Evolutionary conservation across 148 eudicot species (phyloP), one percentile per base, ranked within the genome.

Genomic region (Pharnaceum exiguum): DNA sequence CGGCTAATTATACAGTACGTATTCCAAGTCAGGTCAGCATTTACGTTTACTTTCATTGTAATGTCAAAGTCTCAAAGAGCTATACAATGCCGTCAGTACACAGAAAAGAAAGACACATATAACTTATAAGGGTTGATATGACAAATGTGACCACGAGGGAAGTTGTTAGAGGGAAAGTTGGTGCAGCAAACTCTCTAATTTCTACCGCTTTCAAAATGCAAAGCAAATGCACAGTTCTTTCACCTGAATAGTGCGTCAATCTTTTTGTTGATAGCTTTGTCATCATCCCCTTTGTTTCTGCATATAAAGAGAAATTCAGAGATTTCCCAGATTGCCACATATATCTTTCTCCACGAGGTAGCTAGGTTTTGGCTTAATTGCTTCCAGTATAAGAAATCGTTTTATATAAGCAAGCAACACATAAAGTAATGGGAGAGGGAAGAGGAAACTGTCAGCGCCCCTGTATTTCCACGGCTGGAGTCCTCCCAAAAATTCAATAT

Each of bases 101-200:
- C 17, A 36, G 46, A 58, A 43, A 18, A 70, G 60, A 65, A 60
- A 40, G 58, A 66, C 67, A 33, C 22, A 57, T 30, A 32, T 5
- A 26, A 59, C n/a, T 33, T 25, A 15, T 35, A 27, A 36, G 22
- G 63, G 24, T 10, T 26, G 48, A 57, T 57, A 57, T 37, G 56
- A 66, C 57, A 57, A 31, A 52, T 39, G 74, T 81, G 88, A 82
- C 80, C 60, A 46, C 39, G 50, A 64, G 69, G 51, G 72, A 72
- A 77, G 69, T 62, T 50, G 76, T 77, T 74, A 74, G 80, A 61
- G 73, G 56, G 26, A 68, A 75, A 77, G 83, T 83, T 83, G 89
- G 78, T 83, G 73, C 75, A 80, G 74, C 89, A 80, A 83, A 73
- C 81, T 59, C 73, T 43, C 69, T 75, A 56, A 75, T 55, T 72